These are phyloP conservation scores for Apiotrichum akiyoshidainum DNA, from an alignment of 1,284 basidiomycete genomes.

Conservation along the genomic window DNA sequence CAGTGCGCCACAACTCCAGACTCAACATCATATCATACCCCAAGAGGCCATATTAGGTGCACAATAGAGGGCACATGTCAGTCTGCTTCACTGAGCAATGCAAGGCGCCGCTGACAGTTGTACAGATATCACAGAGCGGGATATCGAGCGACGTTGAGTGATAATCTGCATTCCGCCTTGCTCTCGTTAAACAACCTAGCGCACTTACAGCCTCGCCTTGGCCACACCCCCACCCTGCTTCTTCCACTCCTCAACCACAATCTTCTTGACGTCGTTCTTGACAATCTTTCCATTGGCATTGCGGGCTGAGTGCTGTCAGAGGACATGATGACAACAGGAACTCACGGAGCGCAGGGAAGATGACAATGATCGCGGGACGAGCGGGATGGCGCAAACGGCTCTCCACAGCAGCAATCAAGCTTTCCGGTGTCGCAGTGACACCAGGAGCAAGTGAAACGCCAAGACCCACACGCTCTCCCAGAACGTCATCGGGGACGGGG, in stretches of 20 bases:
- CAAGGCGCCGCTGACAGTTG: too few relatives aligned
- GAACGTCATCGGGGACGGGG: constrained; percentile 31
- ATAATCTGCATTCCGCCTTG: too few relatives aligned
- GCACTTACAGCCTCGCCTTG: constrained; percentile 8
- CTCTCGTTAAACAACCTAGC: too few relatives aligned
- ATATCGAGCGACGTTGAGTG: too few relatives aligned
- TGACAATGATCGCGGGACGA: constrained; percentile 12
- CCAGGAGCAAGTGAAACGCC: constrained; percentile 31
- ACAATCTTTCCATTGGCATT: constrained; percentile 25
- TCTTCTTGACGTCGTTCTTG: constrained; percentile 19
- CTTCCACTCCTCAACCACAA: constrained; percentile 15
- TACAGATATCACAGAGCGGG: too few relatives aligned
- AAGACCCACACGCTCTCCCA: constrained; percentile 44
- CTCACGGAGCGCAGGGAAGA: constrained; percentile 10
- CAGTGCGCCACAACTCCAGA: too few relatives aligned
- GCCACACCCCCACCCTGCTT: constrained; percentile 1
- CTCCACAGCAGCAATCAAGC: background rate
- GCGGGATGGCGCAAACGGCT: constrained; percentile 12
- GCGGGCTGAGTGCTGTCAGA: constrained; percentile 3
- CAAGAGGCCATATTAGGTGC: too few relatives aligned
- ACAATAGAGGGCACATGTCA: too few relatives aligned
- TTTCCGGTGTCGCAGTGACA: constrained; percentile 5
- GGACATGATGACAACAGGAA: background rate
- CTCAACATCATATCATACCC: too few relatives aligned
- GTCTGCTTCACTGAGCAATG: too few relatives aligned